phyloP scores from a whole-genome alignment of 2,329 filamentous ascomycete genomes.

The Helicocarpus griseus region DNA sequence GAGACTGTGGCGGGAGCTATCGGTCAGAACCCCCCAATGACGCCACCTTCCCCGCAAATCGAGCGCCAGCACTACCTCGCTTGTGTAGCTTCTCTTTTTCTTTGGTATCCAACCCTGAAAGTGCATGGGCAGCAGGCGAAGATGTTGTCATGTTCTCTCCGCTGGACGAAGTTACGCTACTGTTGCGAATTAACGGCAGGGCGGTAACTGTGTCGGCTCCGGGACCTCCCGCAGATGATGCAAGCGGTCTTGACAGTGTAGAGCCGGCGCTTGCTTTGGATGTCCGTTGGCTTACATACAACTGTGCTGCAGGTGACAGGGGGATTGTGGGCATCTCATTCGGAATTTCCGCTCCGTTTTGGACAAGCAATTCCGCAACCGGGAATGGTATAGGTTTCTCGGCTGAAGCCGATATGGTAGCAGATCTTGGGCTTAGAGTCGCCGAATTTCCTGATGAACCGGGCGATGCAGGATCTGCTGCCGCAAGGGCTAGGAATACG shows the following conservation, averaged over 20 bases:
- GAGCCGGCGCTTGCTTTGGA: slow-evolving; percentile 16
- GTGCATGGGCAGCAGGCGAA: slow-evolving; percentile 21
- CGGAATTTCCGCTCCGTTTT: slow-evolving; percentile 89
- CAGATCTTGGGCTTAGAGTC: slow-evolving; percentile 17
- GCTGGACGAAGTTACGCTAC: slow-evolving; percentile 16
- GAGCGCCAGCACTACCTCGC: slow-evolving; percentile 65
- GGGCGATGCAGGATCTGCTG: slow-evolving; percentile 81
- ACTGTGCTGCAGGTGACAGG: slow-evolving; percentile 65
- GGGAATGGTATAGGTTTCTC: slow-evolving; percentile 60
- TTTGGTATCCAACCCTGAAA: slow-evolving; percentile 24
- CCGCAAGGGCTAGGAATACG: slow-evolving; percentile 82
- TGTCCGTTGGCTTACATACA: slow-evolving; percentile 73
- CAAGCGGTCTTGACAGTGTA: neutral
- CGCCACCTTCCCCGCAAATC: slow-evolving; percentile 46
- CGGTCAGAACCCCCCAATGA: slow-evolving; percentile 24
- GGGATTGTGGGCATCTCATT: slow-evolving; percentile 67
- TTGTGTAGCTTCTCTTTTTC: slow-evolving; percentile 69
- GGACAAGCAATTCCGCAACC: slow-evolving; percentile 79
- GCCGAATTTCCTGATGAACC: slow-evolving; percentile 3
- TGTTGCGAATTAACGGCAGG: slow-evolving; percentile 44
- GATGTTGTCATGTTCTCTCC: slow-evolving; percentile 1
- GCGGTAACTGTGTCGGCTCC: slow-evolving; percentile 51
- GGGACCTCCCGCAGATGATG: slow-evolving; percentile 17
- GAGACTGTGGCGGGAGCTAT: neutral
- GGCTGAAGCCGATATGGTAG: slow-evolving; percentile 30